Base-by-base conservation (phyloP, 148 eudicot genomes). In the Rhododendron mucronatum region DNA sequence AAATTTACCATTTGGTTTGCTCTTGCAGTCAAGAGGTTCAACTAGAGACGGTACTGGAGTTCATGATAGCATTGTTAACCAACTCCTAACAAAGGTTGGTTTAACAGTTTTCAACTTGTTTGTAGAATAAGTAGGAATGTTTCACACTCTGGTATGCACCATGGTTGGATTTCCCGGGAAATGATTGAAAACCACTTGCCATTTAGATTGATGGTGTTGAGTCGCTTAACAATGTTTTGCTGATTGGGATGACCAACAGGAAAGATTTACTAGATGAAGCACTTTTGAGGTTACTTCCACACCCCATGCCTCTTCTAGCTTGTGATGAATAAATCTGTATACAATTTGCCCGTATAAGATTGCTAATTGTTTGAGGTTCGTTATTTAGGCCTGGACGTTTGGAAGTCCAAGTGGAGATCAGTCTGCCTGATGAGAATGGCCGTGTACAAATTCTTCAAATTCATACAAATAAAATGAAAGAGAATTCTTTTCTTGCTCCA, bases 31-130 rank as follows among this genome's bases (percentile, higher is more conserved):
- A 78, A 94, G 98, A 94, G 99, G 99, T 83, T 97, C 99, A 48
- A 97, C 99, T 53, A 94, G 98, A 92, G 99, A 97, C 88, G 99
- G 99, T 20, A 97, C 99, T 86, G 99, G 99, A 83, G 99, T 97
- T 76, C 99, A 97, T 88, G 98, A 97, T 89, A 94, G 99, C 88
- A 95, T 97, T 86, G 99, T 97, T 80, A 97, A 97, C 89, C 99
- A 97, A 90, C 98, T 97, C 26, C 93, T 97, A 65, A 97, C 99
- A 47, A 97, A 97, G 98, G 98, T 91, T 90, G 84, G 90, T 87
- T 83, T 35, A 57, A 76, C 39, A 2, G 84, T 84, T 82, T 85
- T 86, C 57, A 71, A 57, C 74, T 84, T 39, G 59, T 86, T 63
- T 83, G 26, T 83, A 21, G 53, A 84, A 81, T 86, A 57, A 69